Conservation (phyloP, 2,329 filamentous ascomycete genomes). For the Diplodia intermedia region DNA sequence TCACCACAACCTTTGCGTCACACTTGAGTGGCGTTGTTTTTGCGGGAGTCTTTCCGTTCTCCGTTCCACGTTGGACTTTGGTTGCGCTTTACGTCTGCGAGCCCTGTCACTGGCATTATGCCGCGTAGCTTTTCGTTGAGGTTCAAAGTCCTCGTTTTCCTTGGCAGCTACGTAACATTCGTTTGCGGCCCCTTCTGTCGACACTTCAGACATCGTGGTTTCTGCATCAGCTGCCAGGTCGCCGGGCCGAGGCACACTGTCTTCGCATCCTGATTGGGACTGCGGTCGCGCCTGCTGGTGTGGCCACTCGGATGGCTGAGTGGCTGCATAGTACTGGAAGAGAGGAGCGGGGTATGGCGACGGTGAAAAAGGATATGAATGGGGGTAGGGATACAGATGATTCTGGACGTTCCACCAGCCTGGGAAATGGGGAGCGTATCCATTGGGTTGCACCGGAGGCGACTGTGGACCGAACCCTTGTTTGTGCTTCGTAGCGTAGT, state of each 20-base stretch:
- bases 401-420: constrained; percentile 2
- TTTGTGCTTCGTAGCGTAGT: background rate
- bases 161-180: background rate
- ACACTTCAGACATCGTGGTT: background rate
- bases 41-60: background rate
- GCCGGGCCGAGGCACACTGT: background rate
- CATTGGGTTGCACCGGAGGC: background rate
- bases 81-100: background rate
- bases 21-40: background rate
- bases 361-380: background rate
- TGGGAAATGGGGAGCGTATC: background rate
- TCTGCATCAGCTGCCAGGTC: background rate
- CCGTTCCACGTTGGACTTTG: background rate
- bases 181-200: background rate
- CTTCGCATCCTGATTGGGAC: background rate
- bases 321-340: constrained; percentile 14
- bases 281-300: background rate
- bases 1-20: background rate
- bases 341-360: background rate
- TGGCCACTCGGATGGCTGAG: background rate
- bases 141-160: background rate
- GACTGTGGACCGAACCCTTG: background rate
- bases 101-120: background rate
- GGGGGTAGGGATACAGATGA: background rate
- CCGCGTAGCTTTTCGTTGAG: too few relatives aligned